These are phyloP conservation scores for Lepidium didymum DNA, from an alignment of 345 rosid genomes.

Conservation along the genomic window DNA sequence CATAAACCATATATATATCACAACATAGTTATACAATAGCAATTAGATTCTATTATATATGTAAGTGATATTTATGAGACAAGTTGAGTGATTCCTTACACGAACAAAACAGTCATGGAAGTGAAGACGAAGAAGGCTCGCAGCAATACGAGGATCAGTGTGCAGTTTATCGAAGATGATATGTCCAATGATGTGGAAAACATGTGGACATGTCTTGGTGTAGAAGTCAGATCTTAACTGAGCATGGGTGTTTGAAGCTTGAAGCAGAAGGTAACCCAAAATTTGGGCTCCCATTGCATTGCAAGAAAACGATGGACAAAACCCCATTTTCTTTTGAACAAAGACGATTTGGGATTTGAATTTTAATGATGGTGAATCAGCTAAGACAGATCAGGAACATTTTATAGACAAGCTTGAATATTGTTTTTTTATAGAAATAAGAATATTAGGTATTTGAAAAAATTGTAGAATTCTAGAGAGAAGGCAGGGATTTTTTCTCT, in stretches of 20 bases:
- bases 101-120: constrained; percentile 30
- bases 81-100: constrained; percentile 4
- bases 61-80: background rate
- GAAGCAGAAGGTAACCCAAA: constrained; percentile 23
- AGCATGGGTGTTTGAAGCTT: constrained; percentile 22
- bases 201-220: background rate
- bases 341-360: background rate
- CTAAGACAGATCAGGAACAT: background rate
- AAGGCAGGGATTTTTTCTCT: too few relatives aligned
- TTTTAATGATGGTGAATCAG: constrained; percentile 12
- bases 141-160: constrained; percentile 24
- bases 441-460: too few relatives aligned
- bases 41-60: too few relatives aligned
- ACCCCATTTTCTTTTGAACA: background rate
- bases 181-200: constrained; percentile 11
- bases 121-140: constrained; percentile 27
- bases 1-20: too few relatives aligned
- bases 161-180: constrained; percentile 1
- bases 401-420: constrained; percentile 16
- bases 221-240: constrained; percentile 25
- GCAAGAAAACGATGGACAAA: constrained; percentile 10
- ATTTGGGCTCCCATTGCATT: constrained; percentile 15
- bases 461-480: too few relatives aligned
- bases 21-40: too few relatives aligned
- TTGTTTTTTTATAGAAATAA: background rate